Evolutionary conservation across 495 filamentous ascomycete species (phyloP).

Genomic region (Melanomma pulvis-pyrius): DNA sequence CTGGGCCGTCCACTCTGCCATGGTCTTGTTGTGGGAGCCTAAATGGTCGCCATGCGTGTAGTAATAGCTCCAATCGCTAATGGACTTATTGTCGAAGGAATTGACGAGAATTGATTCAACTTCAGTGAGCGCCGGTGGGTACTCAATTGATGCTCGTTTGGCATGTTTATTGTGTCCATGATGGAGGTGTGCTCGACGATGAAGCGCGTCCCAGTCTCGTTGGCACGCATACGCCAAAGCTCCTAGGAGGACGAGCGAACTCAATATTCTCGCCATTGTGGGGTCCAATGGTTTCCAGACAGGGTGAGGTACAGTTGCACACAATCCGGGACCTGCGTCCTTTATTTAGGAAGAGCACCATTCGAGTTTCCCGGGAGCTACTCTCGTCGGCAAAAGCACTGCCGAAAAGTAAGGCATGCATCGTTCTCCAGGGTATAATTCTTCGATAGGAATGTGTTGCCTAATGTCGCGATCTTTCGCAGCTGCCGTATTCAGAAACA

Average conservation of each 20-base stretch:
- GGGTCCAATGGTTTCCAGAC: background rate
- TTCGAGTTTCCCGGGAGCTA: background rate
- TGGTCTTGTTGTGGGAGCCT: slow-evolving; percentile 31
- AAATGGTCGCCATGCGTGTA: slow-evolving; percentile 34
- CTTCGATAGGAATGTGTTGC: background rate
- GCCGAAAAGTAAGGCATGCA: background rate
- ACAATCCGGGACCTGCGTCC: background rate
- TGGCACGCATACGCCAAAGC: slow-evolving; percentile 30
- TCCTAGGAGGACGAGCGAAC: slow-evolving; percentile 16
- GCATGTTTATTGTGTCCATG: slow-evolving; percentile 1
- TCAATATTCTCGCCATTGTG: slow-evolving; percentile 11
- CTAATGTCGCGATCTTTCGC: slow-evolving; percentile 21
- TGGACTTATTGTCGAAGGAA: slow-evolving; percentile 34
- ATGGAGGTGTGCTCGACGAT: slow-evolving; percentile 20
- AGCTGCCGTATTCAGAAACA: slow-evolving; percentile 31
- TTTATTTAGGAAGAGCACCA: background rate
- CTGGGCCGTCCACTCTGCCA: slow-evolving; percentile 35
- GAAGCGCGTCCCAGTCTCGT: slow-evolving; percentile 28
- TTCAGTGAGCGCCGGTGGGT: slow-evolving; percentile 18
- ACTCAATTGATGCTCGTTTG: slow-evolving; percentile 22
- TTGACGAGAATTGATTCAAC: slow-evolving; percentile 28
- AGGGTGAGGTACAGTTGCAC: background rate
- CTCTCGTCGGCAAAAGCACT: background rate
- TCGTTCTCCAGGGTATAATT: background rate
- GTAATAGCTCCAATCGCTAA: slow-evolving; percentile 28